Conservation (phyloP, 139 green algal species). For the Edaphochlamys debaryana region DNA sequence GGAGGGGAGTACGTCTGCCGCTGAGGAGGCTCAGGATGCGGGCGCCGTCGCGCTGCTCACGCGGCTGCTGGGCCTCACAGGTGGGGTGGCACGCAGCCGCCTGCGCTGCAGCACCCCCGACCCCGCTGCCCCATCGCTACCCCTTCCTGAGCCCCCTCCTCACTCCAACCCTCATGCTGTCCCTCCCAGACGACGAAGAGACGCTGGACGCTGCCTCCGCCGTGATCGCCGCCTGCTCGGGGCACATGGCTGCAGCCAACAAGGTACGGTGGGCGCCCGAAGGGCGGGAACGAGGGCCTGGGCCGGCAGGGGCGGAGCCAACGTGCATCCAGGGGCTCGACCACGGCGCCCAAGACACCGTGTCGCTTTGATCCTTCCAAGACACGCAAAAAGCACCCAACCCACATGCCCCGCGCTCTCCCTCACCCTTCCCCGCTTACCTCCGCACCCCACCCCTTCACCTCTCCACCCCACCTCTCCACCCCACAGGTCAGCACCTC, state of each 20-base stretch:
- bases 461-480: too few relatives aligned
- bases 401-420: too few relatives aligned
- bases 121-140: background rate
- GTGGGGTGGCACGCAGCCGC: background rate
- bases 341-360: too few relatives aligned
- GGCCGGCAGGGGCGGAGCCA: too few relatives aligned
- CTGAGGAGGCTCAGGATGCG: slow-evolving; percentile 47
- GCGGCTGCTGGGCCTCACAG: slow-evolving; percentile 36
- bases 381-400: too few relatives aligned
- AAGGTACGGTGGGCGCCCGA: slow-evolving; percentile 69
- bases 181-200: slow-evolving; percentile 68
- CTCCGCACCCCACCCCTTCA: too few relatives aligned
- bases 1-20: slow-evolving; percentile 37
- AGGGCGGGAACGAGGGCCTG: too few relatives aligned
- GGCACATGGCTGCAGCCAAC: slow-evolving; percentile 63
- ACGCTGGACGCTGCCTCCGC: slow-evolving; percentile 58
- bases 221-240: slow-evolving; percentile 74
- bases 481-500: slow-evolving; percentile 58
- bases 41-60: slow-evolving; percentile 38
- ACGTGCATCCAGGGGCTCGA: too few relatives aligned
- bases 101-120: background rate
- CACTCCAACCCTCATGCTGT: background rate
- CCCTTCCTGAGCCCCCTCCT: background rate
- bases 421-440: too few relatives aligned
- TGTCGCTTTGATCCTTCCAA: too few relatives aligned